Evolutionary conservation across 148 eudicot genomes (phyloP).

Genomic region (Rhododendron ovatum): DNA sequence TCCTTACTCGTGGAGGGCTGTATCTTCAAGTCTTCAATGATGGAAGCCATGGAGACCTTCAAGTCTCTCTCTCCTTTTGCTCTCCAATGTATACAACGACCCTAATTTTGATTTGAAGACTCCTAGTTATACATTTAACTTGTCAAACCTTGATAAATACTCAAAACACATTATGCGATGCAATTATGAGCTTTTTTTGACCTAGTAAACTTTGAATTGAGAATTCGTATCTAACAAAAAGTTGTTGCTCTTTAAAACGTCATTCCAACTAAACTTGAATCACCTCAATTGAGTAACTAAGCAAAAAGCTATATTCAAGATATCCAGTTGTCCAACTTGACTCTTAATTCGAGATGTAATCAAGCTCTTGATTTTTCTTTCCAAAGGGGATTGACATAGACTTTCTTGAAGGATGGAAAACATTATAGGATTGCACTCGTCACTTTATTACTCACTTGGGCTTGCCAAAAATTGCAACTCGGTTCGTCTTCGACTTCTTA

Average conservation of each 20-base stretch:
- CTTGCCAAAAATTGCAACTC: background rate
- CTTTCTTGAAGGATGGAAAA: background rate
- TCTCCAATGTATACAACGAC: background rate
- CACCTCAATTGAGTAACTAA: background rate
- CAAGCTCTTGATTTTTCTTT: background rate
- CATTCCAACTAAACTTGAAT: background rate
- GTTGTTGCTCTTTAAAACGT: background rate
- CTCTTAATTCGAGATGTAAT: background rate
- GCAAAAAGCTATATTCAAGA: background rate
- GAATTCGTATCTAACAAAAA: background rate
- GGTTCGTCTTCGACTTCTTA: background rate
- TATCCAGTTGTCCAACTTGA: background rate
- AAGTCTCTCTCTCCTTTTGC: background rate
- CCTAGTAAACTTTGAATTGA: background rate
- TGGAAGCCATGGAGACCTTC: background rate
- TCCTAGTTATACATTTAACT: background rate
- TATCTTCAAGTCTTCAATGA: background rate
- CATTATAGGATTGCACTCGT: background rate
- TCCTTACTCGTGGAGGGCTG: background rate
- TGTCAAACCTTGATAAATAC: background rate
- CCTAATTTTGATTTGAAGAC: background rate
- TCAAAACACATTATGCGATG: background rate
- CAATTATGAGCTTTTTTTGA: background rate
- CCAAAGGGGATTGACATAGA: background rate
- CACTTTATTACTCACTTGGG: background rate